These are phyloP conservation scores for Alternaria hordeiaustralica DNA, from an alignment of 2,329 filamentous ascomycete genomes.

Conservation along the genomic window DNA sequence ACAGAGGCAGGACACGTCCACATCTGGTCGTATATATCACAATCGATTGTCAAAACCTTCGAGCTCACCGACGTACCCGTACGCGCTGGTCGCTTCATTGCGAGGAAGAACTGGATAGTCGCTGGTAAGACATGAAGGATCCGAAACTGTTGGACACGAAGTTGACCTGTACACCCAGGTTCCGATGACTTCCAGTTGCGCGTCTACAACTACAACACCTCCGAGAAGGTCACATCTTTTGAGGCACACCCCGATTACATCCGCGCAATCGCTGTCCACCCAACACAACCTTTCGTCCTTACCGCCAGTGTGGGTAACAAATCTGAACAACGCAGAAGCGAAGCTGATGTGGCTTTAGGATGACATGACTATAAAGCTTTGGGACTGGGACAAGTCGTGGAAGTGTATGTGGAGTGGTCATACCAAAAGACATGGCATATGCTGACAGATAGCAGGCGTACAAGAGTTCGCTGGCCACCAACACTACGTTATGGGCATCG, in stretches of 20 bases:
- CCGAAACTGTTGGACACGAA: not conserved
- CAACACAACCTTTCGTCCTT: slow-evolving; percentile 91
- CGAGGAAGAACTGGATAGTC: slow-evolving; percentile 98
- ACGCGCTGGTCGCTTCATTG: slow-evolving; percentile 92
- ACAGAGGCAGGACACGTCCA: slow-evolving; percentile 83
- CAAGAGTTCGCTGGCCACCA: slow-evolving; percentile 96
- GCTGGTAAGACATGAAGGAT: slow-evolving; percentile 63
- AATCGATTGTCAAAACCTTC: slow-evolving; percentile 96
- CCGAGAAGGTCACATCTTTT: slow-evolving; percentile 96
- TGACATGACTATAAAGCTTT: slow-evolving; percentile 77
- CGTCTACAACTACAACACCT: slow-evolving; percentile 97
- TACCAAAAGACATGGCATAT: not conserved
- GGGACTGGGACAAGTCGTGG: slow-evolving; percentile 99
- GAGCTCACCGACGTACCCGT: slow-evolving; percentile 98
- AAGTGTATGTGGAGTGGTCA: slow-evolving; percentile 65
- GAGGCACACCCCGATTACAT: slow-evolving; percentile 99
- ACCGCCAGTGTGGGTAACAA: slow-evolving; percentile 71
- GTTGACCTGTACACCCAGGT: slow-evolving; percentile 38
- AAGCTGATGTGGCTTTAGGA: slow-evolving; percentile 38
- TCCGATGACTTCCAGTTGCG: slow-evolving; percentile 89
- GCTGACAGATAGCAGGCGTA: slow-evolving; percentile 57
- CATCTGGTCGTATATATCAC: slow-evolving; percentile 87
- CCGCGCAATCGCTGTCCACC: slow-evolving; percentile 93
- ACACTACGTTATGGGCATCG: slow-evolving; percentile 95
- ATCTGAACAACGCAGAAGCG: not conserved